Conservation (phyloP, 2,329 filamentous ascomycete species). For the Xylaria sp. region DNA sequence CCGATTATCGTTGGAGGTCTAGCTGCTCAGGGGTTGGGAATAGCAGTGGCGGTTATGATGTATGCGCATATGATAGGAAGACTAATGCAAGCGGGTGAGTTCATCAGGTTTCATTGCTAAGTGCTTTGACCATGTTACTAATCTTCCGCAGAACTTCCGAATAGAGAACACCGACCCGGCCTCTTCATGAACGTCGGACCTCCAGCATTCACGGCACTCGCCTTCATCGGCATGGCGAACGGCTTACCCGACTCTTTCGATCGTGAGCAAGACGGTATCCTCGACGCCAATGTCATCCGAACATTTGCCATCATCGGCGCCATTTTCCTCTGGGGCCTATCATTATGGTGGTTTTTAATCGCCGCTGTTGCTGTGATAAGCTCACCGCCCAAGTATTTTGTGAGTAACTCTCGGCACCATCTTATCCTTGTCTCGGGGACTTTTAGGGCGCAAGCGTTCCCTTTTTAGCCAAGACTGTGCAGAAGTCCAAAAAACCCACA, state of each 20-base stretch:
- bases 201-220: slow-evolving; percentile 75
- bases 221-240: slow-evolving; percentile 74
- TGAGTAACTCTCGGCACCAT: too few species aligned
- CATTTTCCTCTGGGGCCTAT: slow-evolving; percentile 72
- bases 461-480: too few species aligned
- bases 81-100: slow-evolving; percentile 68
- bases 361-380: slow-evolving; percentile 58
- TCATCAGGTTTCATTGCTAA: too few species aligned
- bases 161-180: slow-evolving; percentile 71
- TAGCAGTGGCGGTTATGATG: slow-evolving; percentile 76
- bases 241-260: slow-evolving; percentile 61
- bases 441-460: too few species aligned
- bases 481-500: too few species aligned
- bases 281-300: slow-evolving; percentile 57
- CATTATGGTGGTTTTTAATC: slow-evolving; percentile 67
- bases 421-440: too few species aligned
- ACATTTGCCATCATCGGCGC: slow-evolving; percentile 60
- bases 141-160: slow-evolving; percentile 62
- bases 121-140: too few species aligned
- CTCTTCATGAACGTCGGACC: slow-evolving; percentile 83
- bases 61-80: slow-evolving; percentile 77
- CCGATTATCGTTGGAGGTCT: slow-evolving; percentile 74
- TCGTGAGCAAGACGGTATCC: slow-evolving; percentile 54
- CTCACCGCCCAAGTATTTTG: slow-evolving; percentile 60
- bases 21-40: slow-evolving; percentile 75